Evolutionary conservation across 176 grass and related monocot genomes (phyloP).

Genomic region (Dendrocalamus sinicus): DNA sequence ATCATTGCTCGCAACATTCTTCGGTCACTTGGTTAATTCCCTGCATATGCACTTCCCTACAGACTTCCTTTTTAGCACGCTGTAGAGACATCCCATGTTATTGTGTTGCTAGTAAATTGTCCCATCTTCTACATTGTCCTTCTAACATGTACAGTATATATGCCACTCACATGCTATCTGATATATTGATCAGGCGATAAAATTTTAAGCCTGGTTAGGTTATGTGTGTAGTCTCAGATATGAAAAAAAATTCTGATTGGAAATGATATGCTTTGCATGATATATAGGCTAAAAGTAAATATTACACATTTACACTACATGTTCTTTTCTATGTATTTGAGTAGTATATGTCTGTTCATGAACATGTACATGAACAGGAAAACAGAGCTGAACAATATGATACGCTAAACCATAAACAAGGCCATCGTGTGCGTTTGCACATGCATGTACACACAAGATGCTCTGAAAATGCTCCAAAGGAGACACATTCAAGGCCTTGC

Average conservation of each 20-base stretch:
- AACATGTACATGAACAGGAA: not conserved
- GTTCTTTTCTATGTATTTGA: not conserved
- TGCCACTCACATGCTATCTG: not conserved
- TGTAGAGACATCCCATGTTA: slow-evolving; percentile 42
- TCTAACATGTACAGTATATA: not conserved
- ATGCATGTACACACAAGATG: not conserved
- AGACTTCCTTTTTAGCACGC: slow-evolving; percentile 41
- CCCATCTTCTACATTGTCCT: slow-evolving; percentile 23
- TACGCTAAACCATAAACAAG: slow-evolving; percentile 17
- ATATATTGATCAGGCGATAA: not conserved
- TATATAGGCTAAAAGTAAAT: not conserved
- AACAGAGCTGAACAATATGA: not conserved
- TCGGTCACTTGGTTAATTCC: slow-evolving; percentile 44
- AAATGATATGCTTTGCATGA: not conserved
- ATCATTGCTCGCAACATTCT: slow-evolving; percentile 53
- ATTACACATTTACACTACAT: not conserved
- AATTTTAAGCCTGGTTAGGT: not conserved
- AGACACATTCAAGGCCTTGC: not conserved
- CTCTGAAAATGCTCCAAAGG: slow-evolving; percentile 4
- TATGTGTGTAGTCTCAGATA: not conserved
- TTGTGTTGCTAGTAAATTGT: slow-evolving; percentile 38
- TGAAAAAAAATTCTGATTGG: not conserved
- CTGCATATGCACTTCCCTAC: slow-evolving; percentile 39
- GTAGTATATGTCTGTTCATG: not conserved
- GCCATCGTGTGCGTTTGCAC: not conserved